phyloP scores from a whole-genome alignment of 2,329 filamentous ascomycete species.

The Colletotrichum sp. region DNA sequence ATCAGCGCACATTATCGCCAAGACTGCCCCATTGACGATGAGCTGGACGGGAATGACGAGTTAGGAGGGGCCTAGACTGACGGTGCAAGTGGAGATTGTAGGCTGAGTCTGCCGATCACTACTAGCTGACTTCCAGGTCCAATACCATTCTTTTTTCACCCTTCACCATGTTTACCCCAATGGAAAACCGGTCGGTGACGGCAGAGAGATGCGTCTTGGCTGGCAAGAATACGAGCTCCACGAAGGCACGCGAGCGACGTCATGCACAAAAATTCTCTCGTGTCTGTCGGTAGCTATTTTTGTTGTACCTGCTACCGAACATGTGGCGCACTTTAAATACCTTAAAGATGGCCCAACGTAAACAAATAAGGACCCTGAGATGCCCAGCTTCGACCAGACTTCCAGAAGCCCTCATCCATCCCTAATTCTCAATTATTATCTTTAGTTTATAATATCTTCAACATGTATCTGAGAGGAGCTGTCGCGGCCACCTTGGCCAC shows the following conservation, averaged over 20 bases:
- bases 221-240: conserved; percentile 7
- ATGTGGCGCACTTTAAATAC: not conserved
- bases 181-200: not conserved
- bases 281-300: conserved; percentile 5
- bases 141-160: not conserved
- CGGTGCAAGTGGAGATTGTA: not conserved
- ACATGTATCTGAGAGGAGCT: not conserved
- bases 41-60: not conserved
- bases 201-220: not conserved
- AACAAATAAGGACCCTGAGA: not conserved
- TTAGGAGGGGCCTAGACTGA: not conserved
- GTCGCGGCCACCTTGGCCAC: not conserved
- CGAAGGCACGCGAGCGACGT: not conserved
- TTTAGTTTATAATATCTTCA: not conserved
- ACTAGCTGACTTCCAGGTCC: not conserved
- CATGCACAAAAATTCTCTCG: not conserved
- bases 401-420: not conserved
- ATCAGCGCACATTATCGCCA: not conserved
- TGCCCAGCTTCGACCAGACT: not conserved
- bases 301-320: not conserved
- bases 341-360: not conserved
- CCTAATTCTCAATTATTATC: not conserved
- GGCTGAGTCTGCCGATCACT: conserved; percentile 10
- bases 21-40: not conserved
- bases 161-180: not conserved